Evolutionary conservation across 108 stramenopile species (phyloP).

Genomic region (Cyclotella cryptica): DNA sequence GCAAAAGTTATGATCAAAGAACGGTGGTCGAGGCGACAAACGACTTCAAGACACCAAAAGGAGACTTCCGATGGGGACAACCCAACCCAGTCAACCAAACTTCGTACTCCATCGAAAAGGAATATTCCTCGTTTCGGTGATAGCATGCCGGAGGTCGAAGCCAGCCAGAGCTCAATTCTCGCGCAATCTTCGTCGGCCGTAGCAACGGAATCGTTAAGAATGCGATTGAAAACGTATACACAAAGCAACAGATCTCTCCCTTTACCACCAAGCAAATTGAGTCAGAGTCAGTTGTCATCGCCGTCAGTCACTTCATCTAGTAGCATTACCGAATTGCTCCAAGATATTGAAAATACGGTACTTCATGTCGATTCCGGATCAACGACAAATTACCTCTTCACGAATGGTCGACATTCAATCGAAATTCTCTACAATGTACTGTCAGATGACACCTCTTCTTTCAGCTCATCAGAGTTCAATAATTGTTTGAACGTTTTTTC

Average conservation of each 20-base stretch:
- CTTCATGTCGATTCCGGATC: neutral
- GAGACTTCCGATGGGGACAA: constrained; percentile 22
- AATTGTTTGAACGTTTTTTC: no score
- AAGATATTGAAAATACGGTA: constrained; percentile 30
- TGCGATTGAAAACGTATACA: constrained; percentile 28
- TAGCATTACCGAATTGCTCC: constrained; percentile 47
- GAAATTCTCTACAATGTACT: no score
- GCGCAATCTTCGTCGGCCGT: constrained; percentile 28
- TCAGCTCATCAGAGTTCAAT: no score
- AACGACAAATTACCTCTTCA: neutral
- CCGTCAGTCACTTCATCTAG: neutral
- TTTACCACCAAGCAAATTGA: constrained; percentile 5
- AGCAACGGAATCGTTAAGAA: constrained; percentile 30
- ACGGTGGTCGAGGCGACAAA: constrained; percentile 40
- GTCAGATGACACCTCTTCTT: no score
- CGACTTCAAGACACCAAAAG: constrained; percentile 7
- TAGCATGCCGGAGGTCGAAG: neutral
- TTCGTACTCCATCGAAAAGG: constrained; percentile 34
- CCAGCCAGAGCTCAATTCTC: constrained; percentile 7
- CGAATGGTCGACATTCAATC: no score
- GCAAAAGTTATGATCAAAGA: constrained; percentile 65
- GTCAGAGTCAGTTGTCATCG: neutral
- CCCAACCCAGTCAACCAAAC: neutral
- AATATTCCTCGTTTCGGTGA: neutral
- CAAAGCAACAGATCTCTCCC: constrained; percentile 29